Percentiles rank a stretch among this genome's conserved stretches.
Conservation (phyloP, 179 eudicot species). For the Kewa caespitosa region DNA sequence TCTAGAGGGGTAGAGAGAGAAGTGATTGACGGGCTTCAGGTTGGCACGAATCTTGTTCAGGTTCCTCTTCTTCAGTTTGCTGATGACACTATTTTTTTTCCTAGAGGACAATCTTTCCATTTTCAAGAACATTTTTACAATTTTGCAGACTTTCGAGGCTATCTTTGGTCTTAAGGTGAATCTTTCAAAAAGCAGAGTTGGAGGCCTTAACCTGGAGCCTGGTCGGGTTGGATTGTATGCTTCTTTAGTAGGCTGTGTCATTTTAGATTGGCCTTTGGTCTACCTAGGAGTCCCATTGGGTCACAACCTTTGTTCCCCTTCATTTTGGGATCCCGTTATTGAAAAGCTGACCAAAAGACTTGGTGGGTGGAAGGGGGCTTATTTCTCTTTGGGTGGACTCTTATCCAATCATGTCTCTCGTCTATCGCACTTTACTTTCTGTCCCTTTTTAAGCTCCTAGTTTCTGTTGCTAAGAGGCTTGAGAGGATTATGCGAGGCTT, state of each 20-base stretch:
- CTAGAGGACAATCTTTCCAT: neutral
- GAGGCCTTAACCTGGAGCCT: too few relatives aligned
- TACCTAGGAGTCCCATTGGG: neutral
- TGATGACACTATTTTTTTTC: neutral
- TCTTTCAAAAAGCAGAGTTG: neutral
- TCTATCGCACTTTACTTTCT: neutral
- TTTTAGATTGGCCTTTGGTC: neutral
- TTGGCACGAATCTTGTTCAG: too few relatives aligned
- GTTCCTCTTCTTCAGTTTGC: too few relatives aligned
- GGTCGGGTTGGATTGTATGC: neutral
- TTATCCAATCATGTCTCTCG: neutral
- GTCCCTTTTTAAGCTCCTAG: neutral
- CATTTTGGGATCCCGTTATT: neutral
- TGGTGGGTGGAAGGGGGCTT: neutral
- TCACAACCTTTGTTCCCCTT: neutral
- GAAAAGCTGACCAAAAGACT: neutral
- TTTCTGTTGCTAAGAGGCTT: neutral
- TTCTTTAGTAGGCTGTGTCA: neutral
- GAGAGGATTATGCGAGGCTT: neutral
- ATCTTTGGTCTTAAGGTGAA: neutral
- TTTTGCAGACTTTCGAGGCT: neutral
- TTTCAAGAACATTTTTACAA: neutral
- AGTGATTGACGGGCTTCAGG: neutral
- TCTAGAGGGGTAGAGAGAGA: neutral
- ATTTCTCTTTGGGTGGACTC: neutral